Evolutionary conservation across 2,329 filamentous ascomycete species (phyloP).

Genomic region (Aspergillus candidus): DNA sequence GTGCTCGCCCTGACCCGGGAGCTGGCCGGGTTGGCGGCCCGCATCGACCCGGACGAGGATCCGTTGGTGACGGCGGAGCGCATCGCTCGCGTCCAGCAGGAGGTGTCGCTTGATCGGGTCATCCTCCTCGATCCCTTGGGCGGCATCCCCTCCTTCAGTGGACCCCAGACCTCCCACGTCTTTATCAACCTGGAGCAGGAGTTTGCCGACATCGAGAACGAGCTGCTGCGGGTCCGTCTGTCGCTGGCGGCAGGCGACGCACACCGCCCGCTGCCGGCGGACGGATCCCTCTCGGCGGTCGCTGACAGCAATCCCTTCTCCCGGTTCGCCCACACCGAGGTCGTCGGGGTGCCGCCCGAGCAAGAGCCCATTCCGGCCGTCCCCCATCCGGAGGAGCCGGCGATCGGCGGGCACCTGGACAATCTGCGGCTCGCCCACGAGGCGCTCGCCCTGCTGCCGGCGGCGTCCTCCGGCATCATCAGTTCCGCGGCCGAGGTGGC

Average conservation of each 20-base stretch:
- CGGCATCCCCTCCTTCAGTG: constrained; percentile 65
- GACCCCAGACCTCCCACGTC: constrained; percentile 61
- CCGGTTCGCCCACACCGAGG: constrained; percentile 32
- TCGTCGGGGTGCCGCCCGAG: constrained; percentile 18
- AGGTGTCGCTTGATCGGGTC: constrained; percentile 69
- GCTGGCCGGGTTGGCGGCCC: constrained; percentile 60
- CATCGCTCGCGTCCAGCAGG: constrained; percentile 39
- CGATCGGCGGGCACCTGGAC: constrained; percentile 49
- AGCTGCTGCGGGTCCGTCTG: constrained; percentile 45
- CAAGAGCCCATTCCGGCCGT: constrained; percentile 6
- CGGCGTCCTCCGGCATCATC: constrained; percentile 79
- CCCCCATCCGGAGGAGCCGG: constrained; percentile 10
- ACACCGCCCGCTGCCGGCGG: constrained; percentile 11
- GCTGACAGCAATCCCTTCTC: constrained; percentile 41
- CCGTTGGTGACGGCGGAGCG: constrained; percentile 35
- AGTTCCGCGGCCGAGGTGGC: constrained; percentile 82
- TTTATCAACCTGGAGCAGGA: constrained; percentile 95
- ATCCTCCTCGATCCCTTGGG: constrained; percentile 85
- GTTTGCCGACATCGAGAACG: constrained; percentile 60
- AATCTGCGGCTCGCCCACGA: constrained; percentile 70
- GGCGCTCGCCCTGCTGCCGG: constrained; percentile 68
- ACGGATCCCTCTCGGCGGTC: constrained; percentile 13
- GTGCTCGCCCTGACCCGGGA: constrained; percentile 71
- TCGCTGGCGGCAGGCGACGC: constrained; percentile 8
- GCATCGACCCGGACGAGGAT: constrained; percentile 39